A percentile compares a stretch with the other conserved stretches of the same genome.
Evolutionary conservation across 2,329 filamentous ascomycete species (phyloP).

Genomic region (Aureobasidium lini): DNA sequence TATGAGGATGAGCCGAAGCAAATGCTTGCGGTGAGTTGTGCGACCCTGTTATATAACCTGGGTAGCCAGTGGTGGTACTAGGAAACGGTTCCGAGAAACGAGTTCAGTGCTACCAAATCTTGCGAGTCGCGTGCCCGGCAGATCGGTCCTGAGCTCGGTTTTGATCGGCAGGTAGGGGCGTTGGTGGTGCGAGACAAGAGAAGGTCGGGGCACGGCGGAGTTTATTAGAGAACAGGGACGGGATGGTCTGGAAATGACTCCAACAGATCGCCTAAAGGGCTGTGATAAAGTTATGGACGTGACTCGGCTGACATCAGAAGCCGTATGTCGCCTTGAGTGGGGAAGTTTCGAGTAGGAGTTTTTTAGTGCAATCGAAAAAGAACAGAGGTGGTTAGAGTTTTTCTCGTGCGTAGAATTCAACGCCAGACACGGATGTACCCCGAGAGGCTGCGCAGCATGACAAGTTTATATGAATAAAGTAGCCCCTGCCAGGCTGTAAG

Average conservation of each 20-base stretch:
- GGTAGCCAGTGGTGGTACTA: conserved; percentile 6
- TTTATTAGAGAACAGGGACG: conserved; percentile 4
- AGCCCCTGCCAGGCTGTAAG: conserved; percentile 1
- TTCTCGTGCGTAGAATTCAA: neutral
- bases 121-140: conserved; percentile 13
- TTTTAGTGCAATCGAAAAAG: conserved; percentile 6
- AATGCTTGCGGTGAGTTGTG: conserved; percentile 14
- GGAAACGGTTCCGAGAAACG: conserved; percentile 12
- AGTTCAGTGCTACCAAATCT: conserved; percentile 14
- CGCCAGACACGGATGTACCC: conserved; percentile 9
- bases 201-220: conserved; percentile 5
- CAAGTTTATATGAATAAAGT: neutral
- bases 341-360: conserved; percentile 2
- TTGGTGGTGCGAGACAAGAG: conserved; percentile 13
- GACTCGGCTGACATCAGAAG: conserved; percentile 12
- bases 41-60: conserved; percentile 10
- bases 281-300: conserved; percentile 3
- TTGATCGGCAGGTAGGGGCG: conserved; percentile 5
- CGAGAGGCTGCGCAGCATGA: conserved; percentile 1
- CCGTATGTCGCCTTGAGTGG: neutral
- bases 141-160: conserved; percentile 8
- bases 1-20: neutral
- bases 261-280: conserved; percentile 4
- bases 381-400: conserved; percentile 4
- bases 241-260: conserved; percentile 7